Base-by-base conservation (phyloP, 495 filamentous ascomycete genomes). In the Geoglossum glabrum region DNA sequence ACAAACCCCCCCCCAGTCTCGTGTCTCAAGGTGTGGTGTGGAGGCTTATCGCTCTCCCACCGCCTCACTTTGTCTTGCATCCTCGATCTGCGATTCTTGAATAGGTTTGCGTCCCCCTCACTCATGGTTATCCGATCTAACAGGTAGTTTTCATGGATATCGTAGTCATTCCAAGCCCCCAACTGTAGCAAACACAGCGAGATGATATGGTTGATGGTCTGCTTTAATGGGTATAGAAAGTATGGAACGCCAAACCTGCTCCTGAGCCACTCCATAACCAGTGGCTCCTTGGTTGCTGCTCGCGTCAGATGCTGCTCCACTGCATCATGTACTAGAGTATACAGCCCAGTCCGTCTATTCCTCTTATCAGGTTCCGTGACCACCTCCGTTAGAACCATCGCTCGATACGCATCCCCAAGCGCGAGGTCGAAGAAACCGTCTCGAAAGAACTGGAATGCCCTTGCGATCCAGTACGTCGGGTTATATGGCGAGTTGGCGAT, bases 261-360 rank as follows among this genome's bases (percentile, higher is more conserved):
- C 33, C 64, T 60, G 56, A 70, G 51, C 33, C 13, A 54, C 5
- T 55, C 27, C 54, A 31, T 15, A 13, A 67, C 30, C 11, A 61
- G 52, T 2, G 36, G 50, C 23, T 59, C 61, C 1, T 56, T 51
- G 6, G 49, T 54, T 23, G 62, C 60, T 5, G 51, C 55, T 0
- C 28, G 59, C 19, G 67, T 57, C 9, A 72, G 23, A 50, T 72
- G 70, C 40, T 66, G 59, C 46, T 69, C 64, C 15, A 72, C 62
- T 0, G 69, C 66, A 51, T 70, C 62, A 60, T 62, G 67, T 8
- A 70, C 61, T 1, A 60, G 58, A 8, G 57, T 36, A 54, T 71
- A 66, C 8, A 72, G 59, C 1, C 68, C 68, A 1, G 63, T 60
- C 26, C 60, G 62, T 17, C 50, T 56, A 38, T 60, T 61, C n/a